Base-by-base conservation (phyloP, 129 eudicot genomes). In the Heracleum sosnowskyi region DNA sequence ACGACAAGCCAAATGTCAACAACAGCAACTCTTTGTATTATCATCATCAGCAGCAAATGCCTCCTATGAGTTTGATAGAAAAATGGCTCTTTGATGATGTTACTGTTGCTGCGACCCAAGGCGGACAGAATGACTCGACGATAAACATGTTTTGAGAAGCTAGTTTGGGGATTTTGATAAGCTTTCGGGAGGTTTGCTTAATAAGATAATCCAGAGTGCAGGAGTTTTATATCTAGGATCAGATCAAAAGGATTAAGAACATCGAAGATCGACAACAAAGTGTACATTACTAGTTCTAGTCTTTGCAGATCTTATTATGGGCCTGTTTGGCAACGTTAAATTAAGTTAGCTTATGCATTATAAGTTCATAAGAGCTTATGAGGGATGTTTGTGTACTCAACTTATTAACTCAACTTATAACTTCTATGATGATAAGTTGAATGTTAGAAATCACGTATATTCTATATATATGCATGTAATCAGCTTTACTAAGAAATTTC, bases 41-140 rank as follows among this genome's bases (percentile, higher is more conserved):
- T 64, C 71, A 31, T 31, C 72, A 66, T 24, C 33, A 60, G 34
- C 72, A 66, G 24, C 70, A 12, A 64, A 31, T 64, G 20, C 40
- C 72, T 66, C 72, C 20, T 66, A 12, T 66, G 72, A 66, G 22
- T 66, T 66, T 15, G 39, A 29, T 66, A 12, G 40, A 66, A 31
- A 66, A 66, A 2, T 66, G 72, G 72, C 72, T 66, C 72, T 66
- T 31, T 66, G 39, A 66, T 66, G 72, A 66, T 33, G 72, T 15
- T n/a, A 11, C 76, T 72, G 35, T 35, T 69, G n/a, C 74, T 20
- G 45, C 41, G 3, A 29, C 24, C 3, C 37, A 33, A 29, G 40
- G 45, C n/a, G 76, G 47, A 72, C 53, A 72, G 41, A 8, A 33
- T 69, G 41, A 34, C 74, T 10, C 28, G 11, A 66, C 31, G 72